phyloP scores from a whole-genome alignment of 2,329 filamentous ascomycete species.

The Ceratocystis albifundus region DNA sequence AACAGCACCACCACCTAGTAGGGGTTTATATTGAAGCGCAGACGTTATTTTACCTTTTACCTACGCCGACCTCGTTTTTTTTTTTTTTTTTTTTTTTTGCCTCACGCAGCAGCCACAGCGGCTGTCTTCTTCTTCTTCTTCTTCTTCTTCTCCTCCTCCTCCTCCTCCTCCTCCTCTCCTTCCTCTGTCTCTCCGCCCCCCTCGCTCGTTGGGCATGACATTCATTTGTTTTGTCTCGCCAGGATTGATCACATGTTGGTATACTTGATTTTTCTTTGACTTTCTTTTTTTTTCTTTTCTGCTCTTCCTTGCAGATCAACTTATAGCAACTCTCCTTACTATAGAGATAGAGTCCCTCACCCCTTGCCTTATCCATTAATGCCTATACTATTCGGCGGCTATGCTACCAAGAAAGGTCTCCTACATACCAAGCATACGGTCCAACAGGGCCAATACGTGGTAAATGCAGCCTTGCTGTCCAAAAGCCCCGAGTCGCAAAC shows the following conservation, averaged over 20 bases:
- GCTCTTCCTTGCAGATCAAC: neutral
- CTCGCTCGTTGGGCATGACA: neutral
- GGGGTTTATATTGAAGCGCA: no score
- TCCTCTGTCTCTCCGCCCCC: neutral
- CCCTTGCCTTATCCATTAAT: neutral
- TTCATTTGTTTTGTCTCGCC: neutral
- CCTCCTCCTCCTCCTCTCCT: neutral
- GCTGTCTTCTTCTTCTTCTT: neutral
- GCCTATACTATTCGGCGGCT: no score
- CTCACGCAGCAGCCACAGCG: neutral
- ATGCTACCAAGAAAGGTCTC: no score
- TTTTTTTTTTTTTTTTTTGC: no score
- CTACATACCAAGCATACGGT: no score
- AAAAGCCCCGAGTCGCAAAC: neutral
- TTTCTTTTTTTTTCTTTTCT: neutral
- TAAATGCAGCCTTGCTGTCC: neutral
- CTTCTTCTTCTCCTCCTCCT: no score
- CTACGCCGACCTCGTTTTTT: no score
- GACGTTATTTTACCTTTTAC: no score
- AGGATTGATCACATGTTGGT: slow-evolving; percentile 7
- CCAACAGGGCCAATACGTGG: no score
- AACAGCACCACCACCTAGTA: no score
- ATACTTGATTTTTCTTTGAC: neutral
- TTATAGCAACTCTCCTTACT: no score
- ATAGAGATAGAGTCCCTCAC: no score